Conservation (phyloP, 306 rosid species). For the Casuarina glauca region DNA sequence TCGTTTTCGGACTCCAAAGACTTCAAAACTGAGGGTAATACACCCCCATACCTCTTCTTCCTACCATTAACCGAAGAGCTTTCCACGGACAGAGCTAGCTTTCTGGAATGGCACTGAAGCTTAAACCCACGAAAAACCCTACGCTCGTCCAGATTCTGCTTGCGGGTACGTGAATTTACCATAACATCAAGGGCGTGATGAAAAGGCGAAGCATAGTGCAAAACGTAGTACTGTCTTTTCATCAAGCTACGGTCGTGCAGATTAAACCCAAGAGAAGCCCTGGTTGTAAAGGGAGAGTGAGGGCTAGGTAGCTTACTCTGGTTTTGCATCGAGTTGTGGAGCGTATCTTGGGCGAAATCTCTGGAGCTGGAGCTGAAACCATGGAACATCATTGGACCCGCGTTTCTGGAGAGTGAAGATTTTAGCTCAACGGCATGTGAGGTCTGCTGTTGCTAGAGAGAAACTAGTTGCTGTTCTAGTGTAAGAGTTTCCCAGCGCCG, state of each 20-base stretch:
- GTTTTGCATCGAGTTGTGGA: conserved; percentile 34
- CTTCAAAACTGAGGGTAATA: conserved; percentile 52
- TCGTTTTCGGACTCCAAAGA: conserved; percentile 42
- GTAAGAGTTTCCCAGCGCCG: too few relatives aligned
- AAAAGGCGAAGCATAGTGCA: conserved; percentile 17
- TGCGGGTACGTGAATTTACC: conserved; percentile 24
- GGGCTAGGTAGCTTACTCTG: conserved; percentile 32
- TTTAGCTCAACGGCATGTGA: background rate
- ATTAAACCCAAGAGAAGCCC: conserved; percentile 32
- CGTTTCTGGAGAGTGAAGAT: background rate
- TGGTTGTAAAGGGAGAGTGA: conserved; percentile 22
- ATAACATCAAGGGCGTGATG: background rate
- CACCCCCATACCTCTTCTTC: conserved; percentile 48
- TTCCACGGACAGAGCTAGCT: conserved; percentile 33
- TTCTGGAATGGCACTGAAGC: conserved; percentile 44
- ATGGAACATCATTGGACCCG: conserved; percentile 32
- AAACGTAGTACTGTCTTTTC: conserved; percentile 13
- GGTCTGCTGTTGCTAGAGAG: too few relatives aligned
- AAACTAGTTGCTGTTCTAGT: too few relatives aligned
- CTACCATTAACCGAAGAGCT: conserved; percentile 28
- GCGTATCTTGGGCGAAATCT: conserved; percentile 43
- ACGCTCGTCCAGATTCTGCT: conserved; percentile 15
- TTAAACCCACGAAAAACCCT: conserved; percentile 46
- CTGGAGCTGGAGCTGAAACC: conserved; percentile 25
- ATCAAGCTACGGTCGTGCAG: conserved; percentile 11